Conservation (phyloP, 331 rosid species). For the Quercus tomentella region DNA sequence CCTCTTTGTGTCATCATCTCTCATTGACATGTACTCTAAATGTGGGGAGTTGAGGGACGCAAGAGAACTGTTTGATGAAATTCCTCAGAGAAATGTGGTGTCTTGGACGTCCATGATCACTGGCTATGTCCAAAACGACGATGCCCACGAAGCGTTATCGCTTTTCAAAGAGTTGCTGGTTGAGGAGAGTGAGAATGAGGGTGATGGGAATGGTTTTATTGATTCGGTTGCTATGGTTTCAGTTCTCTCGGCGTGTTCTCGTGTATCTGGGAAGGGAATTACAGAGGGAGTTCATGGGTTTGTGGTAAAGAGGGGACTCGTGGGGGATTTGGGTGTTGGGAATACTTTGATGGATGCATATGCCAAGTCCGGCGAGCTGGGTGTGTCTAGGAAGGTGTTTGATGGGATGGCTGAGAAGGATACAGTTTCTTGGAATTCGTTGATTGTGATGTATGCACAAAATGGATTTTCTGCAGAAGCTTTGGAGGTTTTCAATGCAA, state of each 20-base stretch:
- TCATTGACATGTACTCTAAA: slow-evolving; percentile 71
- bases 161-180: slow-evolving; percentile 57
- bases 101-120: slow-evolving; percentile 80
- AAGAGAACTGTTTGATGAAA: slow-evolving; percentile 62
- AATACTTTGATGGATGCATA: slow-evolving; percentile 89
- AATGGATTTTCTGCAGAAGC: slow-evolving; percentile 74
- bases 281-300: slow-evolving; percentile 65
- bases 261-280: slow-evolving; percentile 36
- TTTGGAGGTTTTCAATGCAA: slow-evolving; percentile 48
- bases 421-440: slow-evolving; percentile 79
- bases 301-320: slow-evolving; percentile 66
- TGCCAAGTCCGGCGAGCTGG: slow-evolving; percentile 66
- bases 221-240: slow-evolving; percentile 65
- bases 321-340: slow-evolving; percentile 45
- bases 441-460: slow-evolving; percentile 73
- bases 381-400: slow-evolving; percentile 63
- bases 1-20: slow-evolving; percentile 76
- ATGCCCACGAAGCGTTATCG: slow-evolving; percentile 35
- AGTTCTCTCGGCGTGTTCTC: slow-evolving; percentile 71
- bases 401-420: slow-evolving; percentile 69
- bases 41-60: slow-evolving; percentile 57
- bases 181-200: slow-evolving; percentile 37
- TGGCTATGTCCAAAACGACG: slow-evolving; percentile 57
- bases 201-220: slow-evolving; percentile 29
- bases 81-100: slow-evolving; percentile 61